These are phyloP conservation scores for Torrubiella hemipterigena DNA, from an alignment of 2,329 filamentous ascomycete species.

Conservation along the genomic window DNA sequence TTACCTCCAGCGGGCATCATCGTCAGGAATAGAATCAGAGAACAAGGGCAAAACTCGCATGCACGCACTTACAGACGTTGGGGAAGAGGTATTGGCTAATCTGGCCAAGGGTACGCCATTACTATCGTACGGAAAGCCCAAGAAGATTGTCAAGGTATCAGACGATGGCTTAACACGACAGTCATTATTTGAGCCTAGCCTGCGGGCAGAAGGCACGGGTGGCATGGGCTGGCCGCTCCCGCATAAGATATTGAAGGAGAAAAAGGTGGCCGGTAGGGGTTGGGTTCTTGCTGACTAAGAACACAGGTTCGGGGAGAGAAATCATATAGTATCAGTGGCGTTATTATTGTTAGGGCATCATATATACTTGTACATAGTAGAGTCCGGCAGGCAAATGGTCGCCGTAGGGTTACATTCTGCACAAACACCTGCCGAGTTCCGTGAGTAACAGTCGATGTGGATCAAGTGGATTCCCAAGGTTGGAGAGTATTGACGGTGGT, in stretches of 20 bases:
- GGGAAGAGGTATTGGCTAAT: slow-evolving; percentile 60
- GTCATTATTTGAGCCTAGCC: slow-evolving; percentile 71
- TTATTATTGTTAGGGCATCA: too few relatives aligned
- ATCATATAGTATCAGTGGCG: too few relatives aligned
- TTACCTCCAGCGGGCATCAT: slow-evolving; percentile 61
- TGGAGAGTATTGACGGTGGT: too few relatives aligned
- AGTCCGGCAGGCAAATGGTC: too few relatives aligned
- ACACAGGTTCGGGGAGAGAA: too few relatives aligned
- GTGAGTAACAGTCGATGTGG: too few relatives aligned
- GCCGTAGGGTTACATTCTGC: too few relatives aligned
- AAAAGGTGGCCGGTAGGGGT: slow-evolving; percentile 56
- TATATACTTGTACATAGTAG: too few relatives aligned
- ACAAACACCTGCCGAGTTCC: too few relatives aligned
- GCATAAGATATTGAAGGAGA: slow-evolving; percentile 74
- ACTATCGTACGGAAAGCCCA: slow-evolving; percentile 75
- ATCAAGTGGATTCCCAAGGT: too few relatives aligned
- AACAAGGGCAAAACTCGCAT: slow-evolving; percentile 67
- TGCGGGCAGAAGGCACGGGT: slow-evolving; percentile 56
- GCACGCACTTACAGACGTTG: slow-evolving; percentile 74
- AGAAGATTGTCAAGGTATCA: slow-evolving; percentile 59
- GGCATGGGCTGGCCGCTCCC: slow-evolving; percentile 74
- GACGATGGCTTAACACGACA: slow-evolving; percentile 42
- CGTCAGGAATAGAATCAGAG: slow-evolving; percentile 34
- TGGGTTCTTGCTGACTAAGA: slow-evolving; percentile 69
- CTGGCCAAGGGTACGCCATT: slow-evolving; percentile 79